A percentile compares a stretch with the other conserved stretches of the same genome.
Conservation (phyloP, 768 basidiomycete genomes). For the Floccularia luteovirens region DNA sequence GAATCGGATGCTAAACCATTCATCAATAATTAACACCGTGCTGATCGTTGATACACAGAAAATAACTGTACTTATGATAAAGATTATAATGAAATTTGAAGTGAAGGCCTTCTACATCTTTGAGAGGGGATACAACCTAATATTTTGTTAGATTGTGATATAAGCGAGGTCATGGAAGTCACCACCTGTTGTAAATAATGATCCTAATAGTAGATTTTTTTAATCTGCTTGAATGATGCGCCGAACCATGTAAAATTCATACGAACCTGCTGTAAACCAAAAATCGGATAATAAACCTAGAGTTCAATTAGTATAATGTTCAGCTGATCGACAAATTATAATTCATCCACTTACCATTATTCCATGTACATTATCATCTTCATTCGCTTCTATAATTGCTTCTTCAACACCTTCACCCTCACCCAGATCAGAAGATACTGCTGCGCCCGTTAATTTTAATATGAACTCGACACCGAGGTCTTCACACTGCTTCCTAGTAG, state of each 20-base stretch:
- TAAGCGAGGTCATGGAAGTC: neutral
- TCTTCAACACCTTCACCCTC: constrained; percentile 93
- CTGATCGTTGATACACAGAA: neutral
- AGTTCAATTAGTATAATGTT: neutral
- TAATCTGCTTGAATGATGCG: constrained; percentile 1
- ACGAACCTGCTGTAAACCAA: constrained; percentile 79
- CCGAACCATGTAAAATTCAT: no score
- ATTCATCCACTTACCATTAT: constrained; percentile 81
- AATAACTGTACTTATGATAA: constrained; percentile 78
- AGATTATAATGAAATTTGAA: constrained; percentile 94
- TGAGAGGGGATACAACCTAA: constrained; percentile 88
- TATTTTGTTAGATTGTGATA: neutral
- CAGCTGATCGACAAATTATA: neutral
- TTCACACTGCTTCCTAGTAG: constrained; percentile 87
- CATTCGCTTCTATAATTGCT: constrained; percentile 93
- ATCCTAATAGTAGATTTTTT: constrained; percentile 43
- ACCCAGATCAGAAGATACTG: constrained; percentile 42
- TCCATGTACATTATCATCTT: constrained; percentile 77
- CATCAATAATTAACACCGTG: neutral
- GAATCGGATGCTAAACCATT: constrained; percentile 80
- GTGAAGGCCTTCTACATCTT: constrained; percentile 97
- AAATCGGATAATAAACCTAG: constrained; percentile 95
- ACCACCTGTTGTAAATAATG: constrained; percentile 91
- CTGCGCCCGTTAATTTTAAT: constrained; percentile 64
- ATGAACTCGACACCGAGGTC: constrained; percentile 85